A percentile compares a stretch with the other conserved stretches of the same genome.
phyloP scores from a whole-genome alignment of 352 stramenopile genomes.

The Globisporangium camurandrum region DNA sequence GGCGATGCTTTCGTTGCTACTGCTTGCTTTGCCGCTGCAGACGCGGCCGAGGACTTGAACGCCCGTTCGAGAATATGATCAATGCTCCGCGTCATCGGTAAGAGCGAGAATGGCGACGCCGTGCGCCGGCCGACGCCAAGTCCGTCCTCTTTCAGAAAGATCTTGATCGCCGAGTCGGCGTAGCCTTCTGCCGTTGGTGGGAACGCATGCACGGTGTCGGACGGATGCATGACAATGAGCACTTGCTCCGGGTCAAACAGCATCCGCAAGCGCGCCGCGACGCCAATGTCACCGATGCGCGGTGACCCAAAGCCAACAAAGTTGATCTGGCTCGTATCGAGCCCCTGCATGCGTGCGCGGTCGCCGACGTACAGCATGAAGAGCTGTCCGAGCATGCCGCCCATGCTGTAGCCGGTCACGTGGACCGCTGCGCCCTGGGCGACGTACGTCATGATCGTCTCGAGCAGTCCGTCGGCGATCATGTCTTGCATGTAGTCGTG shows the following conservation, averaged over 20 bases:
- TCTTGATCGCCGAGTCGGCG: constrained; percentile 71
- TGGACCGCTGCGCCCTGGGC: constrained; percentile 63
- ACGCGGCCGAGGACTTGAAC: constrained; percentile 33
- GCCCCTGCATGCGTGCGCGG: constrained; percentile 61
- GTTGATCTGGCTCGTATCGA: constrained; percentile 74
- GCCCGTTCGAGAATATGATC: constrained; percentile 68
- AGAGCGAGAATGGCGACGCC: constrained; percentile 62
- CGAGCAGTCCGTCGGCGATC: constrained; percentile 67
- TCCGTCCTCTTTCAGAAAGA: constrained; percentile 72
- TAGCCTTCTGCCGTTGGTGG: constrained; percentile 77
- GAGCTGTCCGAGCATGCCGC: constrained; percentile 70
- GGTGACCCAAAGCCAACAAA: constrained; percentile 81
- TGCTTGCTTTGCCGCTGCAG: constrained; percentile 1
- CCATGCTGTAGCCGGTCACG: constrained; percentile 84
- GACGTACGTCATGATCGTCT: constrained; percentile 70
- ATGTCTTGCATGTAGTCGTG: constrained; percentile 84
- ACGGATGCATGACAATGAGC: constrained; percentile 81
- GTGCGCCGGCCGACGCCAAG: constrained; percentile 56
- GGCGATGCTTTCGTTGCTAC: constrained; percentile 6
- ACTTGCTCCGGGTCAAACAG: constrained; percentile 76
- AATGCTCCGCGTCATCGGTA: constrained; percentile 68
- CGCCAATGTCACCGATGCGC: constrained; percentile 68
- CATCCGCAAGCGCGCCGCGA: constrained; percentile 61
- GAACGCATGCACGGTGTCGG: constrained; percentile 76
- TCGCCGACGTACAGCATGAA: constrained; percentile 77